Evolutionary conservation across 306 rosid species (phyloP).

Genomic region (Vigna angularis): DNA sequence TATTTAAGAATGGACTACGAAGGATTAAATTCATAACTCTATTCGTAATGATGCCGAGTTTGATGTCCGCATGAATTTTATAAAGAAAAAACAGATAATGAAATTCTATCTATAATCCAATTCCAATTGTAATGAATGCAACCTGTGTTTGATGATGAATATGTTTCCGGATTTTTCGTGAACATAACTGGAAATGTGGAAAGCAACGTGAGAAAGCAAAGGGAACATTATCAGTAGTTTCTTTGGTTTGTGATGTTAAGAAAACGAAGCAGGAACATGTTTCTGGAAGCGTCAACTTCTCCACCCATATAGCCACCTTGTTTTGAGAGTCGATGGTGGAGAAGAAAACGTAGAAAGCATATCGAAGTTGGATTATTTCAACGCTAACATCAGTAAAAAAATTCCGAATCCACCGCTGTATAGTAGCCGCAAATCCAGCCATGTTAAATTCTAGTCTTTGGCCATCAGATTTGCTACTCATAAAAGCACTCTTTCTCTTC

Average conservation of each 20-base stretch:
- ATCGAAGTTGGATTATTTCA: not conserved
- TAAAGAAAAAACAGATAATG: no score
- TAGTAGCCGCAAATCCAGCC: conserved; percentile 17
- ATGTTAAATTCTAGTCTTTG: not conserved
- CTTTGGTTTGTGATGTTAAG: not conserved
- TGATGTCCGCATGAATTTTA: no score
- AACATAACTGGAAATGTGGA: no score
- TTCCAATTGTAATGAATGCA: no score
- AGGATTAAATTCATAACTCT: no score
- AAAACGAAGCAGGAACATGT: not conserved
- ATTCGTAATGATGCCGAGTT: no score
- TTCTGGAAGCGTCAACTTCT: not conserved
- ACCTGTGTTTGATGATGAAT: no score
- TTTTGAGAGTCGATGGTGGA: not conserved
- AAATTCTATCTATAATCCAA: no score
- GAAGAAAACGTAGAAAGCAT: not conserved
- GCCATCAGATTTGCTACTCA: no score
- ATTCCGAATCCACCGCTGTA: not conserved
- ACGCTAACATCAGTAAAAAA: not conserved
- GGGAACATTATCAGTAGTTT: not conserved
- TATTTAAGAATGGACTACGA: no score
- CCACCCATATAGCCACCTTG: not conserved
- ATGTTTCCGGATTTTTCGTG: no score
- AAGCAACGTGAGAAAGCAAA: no score
- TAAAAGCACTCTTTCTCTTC: not conserved